Conservation (phyloP, 257 asterid species). For the Nicotiana noctiflora region DNA sequence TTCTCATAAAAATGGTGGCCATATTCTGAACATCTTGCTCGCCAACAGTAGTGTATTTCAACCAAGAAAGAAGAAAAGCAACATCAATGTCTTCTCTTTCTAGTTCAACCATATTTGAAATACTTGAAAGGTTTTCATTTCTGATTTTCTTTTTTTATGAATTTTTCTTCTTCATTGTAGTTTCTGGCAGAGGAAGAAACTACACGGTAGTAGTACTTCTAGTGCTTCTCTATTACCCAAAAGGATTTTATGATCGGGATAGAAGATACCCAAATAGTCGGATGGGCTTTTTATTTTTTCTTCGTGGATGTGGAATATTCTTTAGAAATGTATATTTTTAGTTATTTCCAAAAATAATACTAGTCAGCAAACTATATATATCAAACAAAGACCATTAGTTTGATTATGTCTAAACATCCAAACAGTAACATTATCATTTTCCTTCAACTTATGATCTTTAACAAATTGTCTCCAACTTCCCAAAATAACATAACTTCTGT, state of each 20-base stretch:
- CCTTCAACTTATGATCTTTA: background rate
- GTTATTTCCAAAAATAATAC: too few species aligned
- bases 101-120: background rate
- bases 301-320: too few species aligned
- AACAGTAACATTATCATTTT: background rate
- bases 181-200: too few species aligned
- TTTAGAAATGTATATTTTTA: too few species aligned
- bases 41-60: background rate
- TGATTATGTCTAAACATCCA: conserved; percentile 6
- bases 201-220: too few species aligned
- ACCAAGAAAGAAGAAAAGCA: background rate
- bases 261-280: too few species aligned
- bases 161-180: too few species aligned
- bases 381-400: background rate
- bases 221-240: too few species aligned
- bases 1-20: background rate
- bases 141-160: too few species aligned
- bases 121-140: background rate
- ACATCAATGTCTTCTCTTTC: background rate
- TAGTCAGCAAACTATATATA: too few species aligned
- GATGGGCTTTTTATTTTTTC: too few species aligned
- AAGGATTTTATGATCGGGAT: too few species aligned
- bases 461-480: background rate
- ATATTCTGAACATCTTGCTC: background rate
- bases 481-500: background rate